Base-by-base conservation (phyloP, 2,329 filamentous ascomycete genomes). In the Gyromitra esculenta region DNA sequence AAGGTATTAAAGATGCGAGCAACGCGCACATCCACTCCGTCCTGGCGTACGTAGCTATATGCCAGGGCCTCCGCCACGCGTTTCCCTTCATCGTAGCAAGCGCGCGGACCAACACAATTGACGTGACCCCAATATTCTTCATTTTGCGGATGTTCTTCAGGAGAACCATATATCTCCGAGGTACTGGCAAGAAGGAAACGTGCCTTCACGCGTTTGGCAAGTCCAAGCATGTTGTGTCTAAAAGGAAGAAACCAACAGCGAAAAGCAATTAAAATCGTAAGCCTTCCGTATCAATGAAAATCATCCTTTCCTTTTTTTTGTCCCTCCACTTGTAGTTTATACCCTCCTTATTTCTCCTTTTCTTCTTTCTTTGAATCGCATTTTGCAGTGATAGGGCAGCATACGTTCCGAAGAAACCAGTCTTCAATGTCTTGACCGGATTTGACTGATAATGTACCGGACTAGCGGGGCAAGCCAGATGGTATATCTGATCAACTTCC, bases 51-150 rank as follows among this genome's bases (percentile, higher is more conserved):
- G 68, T 82, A 82, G 75, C 79, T 80, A 67, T 84, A 85, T 9
- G 80, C 82, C 0, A 85, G 81, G 4, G 84, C 81, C 76, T 85
- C 84, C 7, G 82, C 81, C 1, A 83, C 82, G 15, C 84, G 80
- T 69, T 85, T 85, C 1, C 84, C 84, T 78, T 85, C 84, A 62
- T 85, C 84, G 50, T 85, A 85, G 77, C 84, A 85, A 0, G 84
- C 81, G 50, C 84, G 82, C 0, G 83, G 82, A 0, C 84, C 84
- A 73, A 84, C 83, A 52, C 83, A 82, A 67, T 85, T 85, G 18
- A 85, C 84, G 50, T 85, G 83, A 5, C 84, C 84, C 78, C 83
- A 82, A 67, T 85, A 85, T 0, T 75, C 79, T 78, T 84, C 80
- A 37, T 79, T 79, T 67, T 83, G 82, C 15, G 82, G 82, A 64